Evolutionary conservation across 192 early-diverging fungal species (phyloP), one percentile per base, ranked within the genome.

Genomic region (Tieghemiomyces parasiticus): DNA sequence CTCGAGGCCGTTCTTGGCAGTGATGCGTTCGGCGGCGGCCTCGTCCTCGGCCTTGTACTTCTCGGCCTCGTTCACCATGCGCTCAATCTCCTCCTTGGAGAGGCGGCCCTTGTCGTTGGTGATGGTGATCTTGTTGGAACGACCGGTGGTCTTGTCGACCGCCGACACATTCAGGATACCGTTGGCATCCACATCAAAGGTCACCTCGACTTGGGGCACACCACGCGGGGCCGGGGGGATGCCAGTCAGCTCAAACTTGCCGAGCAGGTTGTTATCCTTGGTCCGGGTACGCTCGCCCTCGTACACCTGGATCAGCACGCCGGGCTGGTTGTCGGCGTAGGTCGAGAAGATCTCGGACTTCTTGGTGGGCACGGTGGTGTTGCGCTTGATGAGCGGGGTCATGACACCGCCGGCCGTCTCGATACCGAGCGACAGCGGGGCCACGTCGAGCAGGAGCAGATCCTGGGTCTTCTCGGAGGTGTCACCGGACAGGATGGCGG

Each of bases 321-420:
- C 90, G 63, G 93, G 91, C 78, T 98, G 95, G 83, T 96, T 98
- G 79, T 96, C 93, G 69, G 84, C 78, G 79, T 90, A 93, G 66
- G 95, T 98, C 67, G 95, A 96, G 85, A 96, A 98, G 67, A 82
- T 82, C 77, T 98, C 89, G 45, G 91, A 91, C 86, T 96, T 95
- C 80, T 98, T 96, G 78, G 89, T 89, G 47, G 93, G 92, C 60
- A 96, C 82, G 54, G 91, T 93, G 66, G 91, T 95, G 85, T 96
- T 99, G 62, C 92, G 89, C 81, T 90, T 90, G 81, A 96, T 95
- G 62, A 99, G 82, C 47, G 89, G 71, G 61, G 92, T 95, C 91
- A 99, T 94, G 78, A 95, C 92, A 74, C 95, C 95, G 67, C 93
- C 93, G 62, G 91, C 91, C 58, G 93, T 95, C 78, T 96, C 93